phyloP scores from a whole-genome alignment of 2,329 filamentous ascomycete genomes.

The Bimuria novae-zelandiae region DNA sequence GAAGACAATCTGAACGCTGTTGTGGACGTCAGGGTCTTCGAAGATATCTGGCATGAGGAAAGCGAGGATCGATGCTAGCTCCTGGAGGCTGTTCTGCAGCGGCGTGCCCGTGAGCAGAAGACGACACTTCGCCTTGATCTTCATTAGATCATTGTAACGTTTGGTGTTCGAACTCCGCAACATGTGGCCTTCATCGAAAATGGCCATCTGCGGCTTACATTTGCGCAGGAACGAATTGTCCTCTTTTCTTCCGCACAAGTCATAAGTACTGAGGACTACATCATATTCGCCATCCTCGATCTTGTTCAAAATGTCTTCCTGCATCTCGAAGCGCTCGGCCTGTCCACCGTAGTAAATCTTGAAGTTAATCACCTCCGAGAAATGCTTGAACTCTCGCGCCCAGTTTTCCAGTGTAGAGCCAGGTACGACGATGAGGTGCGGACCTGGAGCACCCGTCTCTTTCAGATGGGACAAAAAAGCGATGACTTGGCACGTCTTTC shows the following conservation, averaged over 20 bases:
- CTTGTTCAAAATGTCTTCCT: constrained; percentile 67
- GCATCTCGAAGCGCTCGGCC: constrained; percentile 68
- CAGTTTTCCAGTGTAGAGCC: constrained; percentile 95
- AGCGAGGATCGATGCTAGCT: constrained; percentile 86
- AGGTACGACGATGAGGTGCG: constrained; percentile 85
- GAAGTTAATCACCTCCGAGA: constrained; percentile 77
- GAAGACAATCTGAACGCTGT: constrained; percentile 85
- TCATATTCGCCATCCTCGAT: constrained; percentile 62
- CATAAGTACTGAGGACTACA: constrained; percentile 74
- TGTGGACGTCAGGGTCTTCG: constrained; percentile 63
- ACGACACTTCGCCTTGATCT: constrained; percentile 79
- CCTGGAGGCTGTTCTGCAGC: constrained; percentile 90
- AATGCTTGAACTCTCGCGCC: constrained; percentile 85
- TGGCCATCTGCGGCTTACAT: constrained; percentile 62
- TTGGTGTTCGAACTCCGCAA: constrained; percentile 87
- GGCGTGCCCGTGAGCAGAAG: constrained; percentile 89
- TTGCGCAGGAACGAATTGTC: constrained; percentile 68
- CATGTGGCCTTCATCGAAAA: constrained; percentile 94
- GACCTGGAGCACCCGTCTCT: constrained; percentile 69
- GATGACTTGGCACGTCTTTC: constrained; percentile 97
- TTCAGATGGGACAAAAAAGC: constrained; percentile 84
- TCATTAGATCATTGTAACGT: constrained; percentile 77
- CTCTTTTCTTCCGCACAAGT: constrained; percentile 62
- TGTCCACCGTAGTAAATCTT: constrained; percentile 74
- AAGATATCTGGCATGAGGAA: constrained; percentile 93